These are phyloP conservation scores for Calonectria multiphialidica DNA, from an alignment of 2,329 filamentous ascomycete species.

Conservation along the genomic window DNA sequence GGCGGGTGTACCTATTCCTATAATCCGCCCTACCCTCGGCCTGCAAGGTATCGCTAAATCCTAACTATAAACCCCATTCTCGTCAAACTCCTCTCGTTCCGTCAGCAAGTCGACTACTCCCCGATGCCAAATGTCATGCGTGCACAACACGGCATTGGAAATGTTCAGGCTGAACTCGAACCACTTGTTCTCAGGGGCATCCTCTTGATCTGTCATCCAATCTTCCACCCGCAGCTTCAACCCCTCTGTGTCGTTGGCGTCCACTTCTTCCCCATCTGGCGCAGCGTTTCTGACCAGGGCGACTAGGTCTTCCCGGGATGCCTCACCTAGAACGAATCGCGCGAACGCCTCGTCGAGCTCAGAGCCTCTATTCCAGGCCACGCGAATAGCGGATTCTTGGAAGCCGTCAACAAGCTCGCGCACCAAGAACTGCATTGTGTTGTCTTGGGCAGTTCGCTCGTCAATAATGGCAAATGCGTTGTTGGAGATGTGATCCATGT, in stretches of 20 bases:
- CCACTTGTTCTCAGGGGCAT: background rate
- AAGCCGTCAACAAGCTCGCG: background rate
- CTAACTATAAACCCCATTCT: background rate
- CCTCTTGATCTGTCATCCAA: background rate
- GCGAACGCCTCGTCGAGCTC: background rate
- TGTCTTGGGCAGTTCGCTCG: background rate
- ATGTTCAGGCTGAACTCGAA: background rate
- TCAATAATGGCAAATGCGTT: conserved; percentile 1
- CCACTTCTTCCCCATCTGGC: background rate
- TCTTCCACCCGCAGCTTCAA: background rate
- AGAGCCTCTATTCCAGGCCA: background rate
- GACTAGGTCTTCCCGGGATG: background rate
- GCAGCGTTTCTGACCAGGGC: background rate
- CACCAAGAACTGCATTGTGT: background rate
- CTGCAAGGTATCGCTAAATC: background rate
- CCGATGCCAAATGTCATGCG: background rate
- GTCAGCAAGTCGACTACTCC: background rate
- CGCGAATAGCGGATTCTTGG: conserved; percentile 6
- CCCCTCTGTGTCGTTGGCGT: background rate
- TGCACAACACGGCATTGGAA: background rate
- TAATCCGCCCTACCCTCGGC: too few relatives aligned
- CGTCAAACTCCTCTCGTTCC: background rate
- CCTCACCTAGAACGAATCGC: background rate
- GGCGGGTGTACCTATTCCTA: too few relatives aligned
- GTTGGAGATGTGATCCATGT: background rate